Base-by-base conservation (phyloP, 106 monocot genomes). In the Triglochin maritima region DNA sequence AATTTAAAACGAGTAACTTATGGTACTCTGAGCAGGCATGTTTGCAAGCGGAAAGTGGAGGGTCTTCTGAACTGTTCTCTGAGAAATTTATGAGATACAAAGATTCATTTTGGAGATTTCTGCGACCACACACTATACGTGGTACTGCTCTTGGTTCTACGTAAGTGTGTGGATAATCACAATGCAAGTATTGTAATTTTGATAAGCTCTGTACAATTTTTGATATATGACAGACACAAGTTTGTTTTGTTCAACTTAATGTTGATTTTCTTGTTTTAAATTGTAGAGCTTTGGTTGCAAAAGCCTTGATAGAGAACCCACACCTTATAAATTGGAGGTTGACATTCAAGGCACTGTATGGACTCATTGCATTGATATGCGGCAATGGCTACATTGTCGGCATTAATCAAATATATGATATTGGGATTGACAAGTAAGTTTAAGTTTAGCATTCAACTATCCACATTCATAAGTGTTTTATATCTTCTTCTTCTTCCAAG, bases 301-400 rank as follows among this genome's bases (percentile, higher is more conserved):
- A 76, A 80, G 96, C 91, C 65, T 69, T 96, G 71, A 76, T 84
- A 63, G 96, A 96, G 84, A 91, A 91, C 65, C 82, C 81, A 45
- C 44, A 82, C 55, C 80, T 88, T 46, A 96, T 96, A 69, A 88
- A 84, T 61, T 96, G 96, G 96, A 77, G 83, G 80, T 72, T 96
- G 78, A 67, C 72, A 66, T 81, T 86, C 80, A 96, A 91, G 78
- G 96, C 96, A 62, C 74, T 86, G 43, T 88, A 63, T 76, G 96
- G 96, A 45, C 79, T 96, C 41, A 57, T 80, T 63, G 91, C 91
- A 47, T 80, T 96, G 49, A 80, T 96, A 15, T 96, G 96, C 68
- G 96, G 96, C 56, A 96, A 96, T 81, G 90, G 91, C 54, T 96
- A 96, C 56, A 96, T 96, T 14, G 96, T 96, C 14, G 96, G 96